Percentiles rank a stretch among this genome's conserved stretches.
Conservation (phyloP, 176 grass and related monocot species). For the Lolium rigidum region DNA sequence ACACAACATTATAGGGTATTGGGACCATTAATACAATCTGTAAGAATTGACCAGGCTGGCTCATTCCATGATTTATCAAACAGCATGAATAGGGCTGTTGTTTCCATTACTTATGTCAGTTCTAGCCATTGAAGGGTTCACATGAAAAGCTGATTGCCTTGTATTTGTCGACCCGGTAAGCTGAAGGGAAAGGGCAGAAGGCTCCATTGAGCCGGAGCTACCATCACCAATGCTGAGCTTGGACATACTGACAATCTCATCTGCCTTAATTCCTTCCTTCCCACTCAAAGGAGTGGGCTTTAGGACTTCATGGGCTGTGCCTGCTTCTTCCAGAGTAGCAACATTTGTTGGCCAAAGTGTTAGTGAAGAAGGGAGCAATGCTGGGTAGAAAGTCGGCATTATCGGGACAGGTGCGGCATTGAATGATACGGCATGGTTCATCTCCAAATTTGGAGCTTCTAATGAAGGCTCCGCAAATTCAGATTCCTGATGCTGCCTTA, state of each 20-base stretch:
- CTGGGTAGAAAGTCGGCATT: conserved; percentile 56
- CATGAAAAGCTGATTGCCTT: conserved; percentile 80
- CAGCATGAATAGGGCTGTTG: conserved; percentile 77
- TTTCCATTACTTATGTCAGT: conserved; percentile 75
- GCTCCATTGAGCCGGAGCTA: conserved; percentile 44
- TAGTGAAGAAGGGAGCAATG: conserved; percentile 51
- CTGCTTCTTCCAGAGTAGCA: conserved; percentile 42
- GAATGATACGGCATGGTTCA: conserved; percentile 35
- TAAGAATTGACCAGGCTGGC: conserved; percentile 29
- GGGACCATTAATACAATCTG: conserved; percentile 26
- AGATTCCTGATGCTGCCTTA: conserved; percentile 49
- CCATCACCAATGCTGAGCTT: conserved; percentile 80
- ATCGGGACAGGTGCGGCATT: conserved; percentile 15
- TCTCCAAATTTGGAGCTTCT: conserved; percentile 37
- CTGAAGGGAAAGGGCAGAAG: conserved; percentile 72
- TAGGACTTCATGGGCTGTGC: conserved; percentile 56
- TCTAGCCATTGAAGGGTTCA: conserved; percentile 50
- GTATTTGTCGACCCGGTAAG: conserved; percentile 57
- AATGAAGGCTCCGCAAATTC: conserved; percentile 35
- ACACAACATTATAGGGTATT: conserved; percentile 32
- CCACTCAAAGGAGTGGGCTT: conserved; percentile 67
- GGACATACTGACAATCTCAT: conserved; percentile 80
- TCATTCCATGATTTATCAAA: conserved; percentile 55
- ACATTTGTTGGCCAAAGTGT: conserved; percentile 55
- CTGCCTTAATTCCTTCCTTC: conserved; percentile 61